Conservation (phyloP, 75 land plant species). For the Picea sitchensis region DNA sequence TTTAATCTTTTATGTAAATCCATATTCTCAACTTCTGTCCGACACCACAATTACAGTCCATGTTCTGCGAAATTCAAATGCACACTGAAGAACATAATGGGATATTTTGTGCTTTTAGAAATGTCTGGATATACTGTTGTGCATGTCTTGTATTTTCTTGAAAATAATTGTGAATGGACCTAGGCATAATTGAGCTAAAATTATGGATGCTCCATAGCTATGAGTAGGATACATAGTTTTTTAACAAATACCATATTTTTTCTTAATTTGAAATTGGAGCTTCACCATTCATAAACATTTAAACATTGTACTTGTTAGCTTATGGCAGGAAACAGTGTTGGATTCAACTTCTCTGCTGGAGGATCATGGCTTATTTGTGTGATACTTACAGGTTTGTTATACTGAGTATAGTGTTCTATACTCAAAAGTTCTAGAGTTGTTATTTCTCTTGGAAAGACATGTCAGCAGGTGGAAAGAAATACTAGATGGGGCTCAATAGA, state of each 20-base stretch:
- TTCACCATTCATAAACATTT: background rate
- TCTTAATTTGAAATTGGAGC: background rate
- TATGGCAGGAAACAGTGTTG: background rate
- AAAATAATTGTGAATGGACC: background rate
- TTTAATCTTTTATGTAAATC: background rate
- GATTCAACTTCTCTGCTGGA: background rate
- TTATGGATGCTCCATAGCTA: no score
- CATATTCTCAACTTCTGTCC: background rate
- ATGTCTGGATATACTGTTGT: background rate
- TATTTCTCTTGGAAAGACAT: conserved; percentile 7
- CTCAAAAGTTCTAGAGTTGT: background rate
- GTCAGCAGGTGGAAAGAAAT: background rate
- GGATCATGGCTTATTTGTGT: background rate
- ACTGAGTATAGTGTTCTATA: background rate
- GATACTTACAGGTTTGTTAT: background rate
- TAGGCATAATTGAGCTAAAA: background rate
- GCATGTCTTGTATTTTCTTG: background rate
- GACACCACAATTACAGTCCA: background rate
- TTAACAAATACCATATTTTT: background rate
- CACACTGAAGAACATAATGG: background rate
- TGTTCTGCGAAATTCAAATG: background rate
- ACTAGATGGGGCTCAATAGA: background rate
- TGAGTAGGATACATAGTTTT: background rate
- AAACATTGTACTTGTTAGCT: background rate
- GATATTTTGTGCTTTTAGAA: background rate